Percentiles rank a stretch among this genome's conserved stretches.
Conservation (phyloP, 805 yeast species). For the Cephaloascus albidus region DNA sequence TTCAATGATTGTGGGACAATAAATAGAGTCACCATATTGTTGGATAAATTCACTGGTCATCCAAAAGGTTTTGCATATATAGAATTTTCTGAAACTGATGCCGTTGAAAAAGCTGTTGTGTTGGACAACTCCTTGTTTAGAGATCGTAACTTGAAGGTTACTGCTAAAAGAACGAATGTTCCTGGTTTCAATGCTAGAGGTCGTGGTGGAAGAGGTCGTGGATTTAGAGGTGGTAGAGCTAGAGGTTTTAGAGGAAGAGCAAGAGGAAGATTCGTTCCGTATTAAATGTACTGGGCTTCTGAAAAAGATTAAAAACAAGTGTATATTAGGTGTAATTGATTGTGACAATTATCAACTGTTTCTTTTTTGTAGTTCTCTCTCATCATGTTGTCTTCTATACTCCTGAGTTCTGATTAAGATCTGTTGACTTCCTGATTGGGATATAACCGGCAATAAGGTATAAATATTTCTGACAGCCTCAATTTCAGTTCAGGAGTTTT, state of each 20-base stretch:
- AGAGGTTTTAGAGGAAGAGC: constrained; percentile 22
- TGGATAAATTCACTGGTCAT: constrained; percentile 66
- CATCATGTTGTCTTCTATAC: no score
- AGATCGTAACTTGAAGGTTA: constrained; percentile 66
- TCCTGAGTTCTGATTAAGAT: no score
- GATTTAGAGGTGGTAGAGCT: constrained; percentile 42
- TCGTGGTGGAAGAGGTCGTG: constrained; percentile 28
- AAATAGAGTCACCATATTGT: constrained; percentile 69
- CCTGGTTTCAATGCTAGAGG: constrained; percentile 47
- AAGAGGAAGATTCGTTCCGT: constrained; percentile 37
- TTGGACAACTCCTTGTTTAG: constrained; percentile 58
- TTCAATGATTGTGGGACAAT: constrained; percentile 65
- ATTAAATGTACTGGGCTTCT: no score
- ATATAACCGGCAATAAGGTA: no score
- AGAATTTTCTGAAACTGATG: constrained; percentile 65
- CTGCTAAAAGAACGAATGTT: constrained; percentile 71
- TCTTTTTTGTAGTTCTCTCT: no score
- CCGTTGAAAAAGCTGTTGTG: constrained; percentile 55
- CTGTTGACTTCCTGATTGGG: no score
- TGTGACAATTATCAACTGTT: no score
- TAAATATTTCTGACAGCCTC: no score
- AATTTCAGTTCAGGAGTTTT: no score
- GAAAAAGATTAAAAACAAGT: no score
- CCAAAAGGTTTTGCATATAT: constrained; percentile 86
- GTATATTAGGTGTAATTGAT: no score